These are phyloP conservation scores for Colletotrichum navitas DNA, from an alignment of 2,329 filamentous ascomycete genomes.

Conservation along the genomic window DNA sequence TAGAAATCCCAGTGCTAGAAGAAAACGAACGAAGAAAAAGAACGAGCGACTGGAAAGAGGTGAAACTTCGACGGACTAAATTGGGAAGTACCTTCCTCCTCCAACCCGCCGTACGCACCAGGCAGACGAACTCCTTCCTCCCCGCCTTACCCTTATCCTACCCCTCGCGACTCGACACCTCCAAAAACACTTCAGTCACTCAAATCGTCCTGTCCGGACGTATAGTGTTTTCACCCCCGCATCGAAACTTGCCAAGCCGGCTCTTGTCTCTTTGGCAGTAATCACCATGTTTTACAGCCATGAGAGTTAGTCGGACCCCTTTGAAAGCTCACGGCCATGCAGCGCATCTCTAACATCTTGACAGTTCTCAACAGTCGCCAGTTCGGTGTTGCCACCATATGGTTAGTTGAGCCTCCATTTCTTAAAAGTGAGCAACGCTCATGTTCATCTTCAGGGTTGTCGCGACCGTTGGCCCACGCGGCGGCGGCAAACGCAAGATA, in stretches of 20 bases:
- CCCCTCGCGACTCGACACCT: background rate
- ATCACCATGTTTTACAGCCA: conserved; percentile 91
- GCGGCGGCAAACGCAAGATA: conserved; percentile 77
- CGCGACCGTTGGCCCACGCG: conserved; percentile 81
- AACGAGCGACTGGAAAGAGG: background rate
- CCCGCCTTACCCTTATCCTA: background rate
- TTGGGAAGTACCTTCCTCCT: background rate
- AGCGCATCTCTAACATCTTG: conserved; percentile 45
- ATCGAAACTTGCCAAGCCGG: conserved; percentile 2
- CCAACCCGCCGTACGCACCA: background rate
- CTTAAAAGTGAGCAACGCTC: background rate
- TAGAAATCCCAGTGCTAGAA: background rate
- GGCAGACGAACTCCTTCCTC: background rate
- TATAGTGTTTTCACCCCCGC: background rate
- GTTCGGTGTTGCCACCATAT: conserved; percentile 94
- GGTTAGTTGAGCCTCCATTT: conserved; percentile 66
- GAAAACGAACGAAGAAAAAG: background rate
- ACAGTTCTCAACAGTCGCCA: conserved; percentile 84
- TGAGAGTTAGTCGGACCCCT: conserved; percentile 75
- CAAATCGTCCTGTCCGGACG: too few species aligned
- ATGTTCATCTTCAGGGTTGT: conserved; percentile 76
- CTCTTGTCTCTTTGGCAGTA: conserved; percentile 16
- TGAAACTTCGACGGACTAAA: background rate
- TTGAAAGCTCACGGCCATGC: background rate
- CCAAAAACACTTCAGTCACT: background rate